Percentiles rank a stretch among this genome's conserved stretches.
These are phyloP conservation scores for Aspergillus ibericus DNA, from an alignment of 2,329 filamentous ascomycete genomes.

Conservation along the genomic window DNA sequence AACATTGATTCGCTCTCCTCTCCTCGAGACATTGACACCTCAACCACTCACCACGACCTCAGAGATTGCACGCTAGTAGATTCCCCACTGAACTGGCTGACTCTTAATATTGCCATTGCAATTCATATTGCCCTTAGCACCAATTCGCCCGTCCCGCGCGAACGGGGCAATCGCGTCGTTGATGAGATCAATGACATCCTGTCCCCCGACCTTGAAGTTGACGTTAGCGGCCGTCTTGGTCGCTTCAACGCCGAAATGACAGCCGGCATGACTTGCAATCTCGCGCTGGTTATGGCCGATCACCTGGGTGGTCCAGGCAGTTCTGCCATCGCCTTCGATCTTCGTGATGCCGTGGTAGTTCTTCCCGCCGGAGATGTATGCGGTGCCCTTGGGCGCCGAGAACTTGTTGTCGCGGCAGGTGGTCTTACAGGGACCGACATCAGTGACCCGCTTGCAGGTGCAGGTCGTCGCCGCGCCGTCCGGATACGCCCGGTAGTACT, in stretches of 20 bases:
- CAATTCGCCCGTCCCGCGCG: constrained; percentile 10
- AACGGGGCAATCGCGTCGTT: constrained; percentile 2
- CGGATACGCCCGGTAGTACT: neutral
- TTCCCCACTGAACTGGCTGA: constrained; percentile 18
- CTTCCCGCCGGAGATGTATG: neutral
- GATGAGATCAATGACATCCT: constrained; percentile 18
- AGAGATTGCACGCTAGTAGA: too few species aligned
- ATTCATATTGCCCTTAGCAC: constrained; percentile 18
- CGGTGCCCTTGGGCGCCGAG: constrained; percentile 4
- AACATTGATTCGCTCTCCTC: too few species aligned
- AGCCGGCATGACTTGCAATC: constrained; percentile 1
- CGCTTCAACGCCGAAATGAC: constrained; percentile 13
- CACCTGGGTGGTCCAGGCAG: constrained; percentile 5
- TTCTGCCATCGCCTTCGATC: constrained; percentile 14
- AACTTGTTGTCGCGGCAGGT: constrained; percentile 5
- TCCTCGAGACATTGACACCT: too few species aligned
- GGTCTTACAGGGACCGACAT: neutral
- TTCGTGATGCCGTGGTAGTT: constrained; percentile 12
- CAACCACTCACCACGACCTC: too few species aligned
- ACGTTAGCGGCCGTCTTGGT: constrained; percentile 10
- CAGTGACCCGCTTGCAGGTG: neutral
- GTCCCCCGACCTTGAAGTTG: constrained; percentile 9
- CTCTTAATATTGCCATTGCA: constrained; percentile 19
- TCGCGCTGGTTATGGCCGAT: constrained; percentile 7
- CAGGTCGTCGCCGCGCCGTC: constrained; percentile 19